phyloP scores from a whole-genome alignment of 192 early-diverging fungal species.

The Linnemannia elongata region DNA sequence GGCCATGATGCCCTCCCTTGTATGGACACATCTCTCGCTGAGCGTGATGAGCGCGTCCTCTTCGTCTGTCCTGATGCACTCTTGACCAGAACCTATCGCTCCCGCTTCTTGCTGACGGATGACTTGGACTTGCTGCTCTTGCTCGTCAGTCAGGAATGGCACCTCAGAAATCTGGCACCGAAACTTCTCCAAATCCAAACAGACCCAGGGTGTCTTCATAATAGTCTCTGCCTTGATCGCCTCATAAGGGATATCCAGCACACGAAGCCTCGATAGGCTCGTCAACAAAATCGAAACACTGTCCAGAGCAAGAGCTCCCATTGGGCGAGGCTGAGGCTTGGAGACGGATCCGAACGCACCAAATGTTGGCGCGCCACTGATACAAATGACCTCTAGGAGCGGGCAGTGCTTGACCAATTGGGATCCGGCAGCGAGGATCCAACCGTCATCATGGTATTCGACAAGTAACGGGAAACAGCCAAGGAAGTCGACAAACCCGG shows the following conservation, averaged over 20 bases:
- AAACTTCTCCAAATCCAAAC: not conserved
- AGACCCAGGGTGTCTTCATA: not conserved
- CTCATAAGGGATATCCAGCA: not conserved
- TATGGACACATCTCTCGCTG: too few relatives aligned
- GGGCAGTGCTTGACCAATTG: not conserved
- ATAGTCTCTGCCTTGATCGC: not conserved
- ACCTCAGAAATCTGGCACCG: not conserved
- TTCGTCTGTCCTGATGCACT: not conserved
- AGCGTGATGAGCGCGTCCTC: not conserved
- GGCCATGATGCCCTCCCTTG: not conserved
- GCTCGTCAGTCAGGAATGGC: not conserved
- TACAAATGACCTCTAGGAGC: not conserved
- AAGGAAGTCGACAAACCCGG: not conserved
- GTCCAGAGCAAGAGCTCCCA: not conserved
- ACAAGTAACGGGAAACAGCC: not conserved
- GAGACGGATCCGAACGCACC: too few relatives aligned
- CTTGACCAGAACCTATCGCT: not conserved
- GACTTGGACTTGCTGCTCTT: not conserved
- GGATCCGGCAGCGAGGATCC: not conserved
- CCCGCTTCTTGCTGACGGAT: not conserved
- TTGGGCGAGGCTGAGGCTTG: too few relatives aligned
- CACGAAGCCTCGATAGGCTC: not conserved
- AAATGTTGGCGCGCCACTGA: too few relatives aligned
- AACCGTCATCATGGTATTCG: not conserved
- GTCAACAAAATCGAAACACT: not conserved